These are phyloP conservation scores for Pythium vanterpoolii DNA, from an alignment of 352 stramenopile species.

Conservation along the genomic window DNA sequence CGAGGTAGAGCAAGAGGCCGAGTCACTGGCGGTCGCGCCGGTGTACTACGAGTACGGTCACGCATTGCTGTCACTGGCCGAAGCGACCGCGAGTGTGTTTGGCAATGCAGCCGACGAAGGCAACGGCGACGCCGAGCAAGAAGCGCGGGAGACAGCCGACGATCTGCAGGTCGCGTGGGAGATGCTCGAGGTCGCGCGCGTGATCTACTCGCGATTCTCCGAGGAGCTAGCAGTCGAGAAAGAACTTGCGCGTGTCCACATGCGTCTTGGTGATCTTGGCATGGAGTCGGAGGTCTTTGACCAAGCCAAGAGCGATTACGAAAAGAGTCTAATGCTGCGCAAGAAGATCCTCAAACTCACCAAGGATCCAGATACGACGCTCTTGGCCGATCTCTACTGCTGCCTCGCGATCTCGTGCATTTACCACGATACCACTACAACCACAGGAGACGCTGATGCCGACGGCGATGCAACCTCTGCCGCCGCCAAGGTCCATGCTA, in stretches of 20 bases:
- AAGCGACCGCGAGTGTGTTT: constrained; percentile 31
- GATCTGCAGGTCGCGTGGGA: constrained; percentile 86
- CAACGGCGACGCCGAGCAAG: constrained; percentile 49
- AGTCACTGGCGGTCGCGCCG: constrained; percentile 42
- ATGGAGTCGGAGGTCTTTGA: constrained; percentile 84
- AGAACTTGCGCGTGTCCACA: constrained; percentile 78
- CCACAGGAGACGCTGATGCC: constrained; percentile 24
- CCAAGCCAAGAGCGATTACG: constrained; percentile 71
- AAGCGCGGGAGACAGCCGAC: constrained; percentile 49
- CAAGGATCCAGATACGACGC: constrained; percentile 71
- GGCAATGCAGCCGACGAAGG: constrained; percentile 36
- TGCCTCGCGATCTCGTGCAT: constrained; percentile 83
- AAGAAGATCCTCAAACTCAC: constrained; percentile 66
- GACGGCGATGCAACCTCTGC: background rate
- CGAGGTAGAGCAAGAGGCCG: constrained; percentile 65
- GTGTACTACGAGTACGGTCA: constrained; percentile 85
- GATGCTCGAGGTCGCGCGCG: constrained; percentile 80
- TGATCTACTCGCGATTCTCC: constrained; percentile 75
- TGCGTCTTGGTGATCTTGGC: constrained; percentile 69
- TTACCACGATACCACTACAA: constrained; percentile 59
- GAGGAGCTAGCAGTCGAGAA: constrained; percentile 69
- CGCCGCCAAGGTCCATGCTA: constrained; percentile 22
- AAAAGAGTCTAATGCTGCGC: constrained; percentile 69
- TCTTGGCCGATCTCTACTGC: constrained; percentile 78
- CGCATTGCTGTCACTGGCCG: constrained; percentile 65